These are phyloP conservation scores for Erythrophleum ivorense DNA, from an alignment of 331 rosid genomes.

Conservation along the genomic window DNA sequence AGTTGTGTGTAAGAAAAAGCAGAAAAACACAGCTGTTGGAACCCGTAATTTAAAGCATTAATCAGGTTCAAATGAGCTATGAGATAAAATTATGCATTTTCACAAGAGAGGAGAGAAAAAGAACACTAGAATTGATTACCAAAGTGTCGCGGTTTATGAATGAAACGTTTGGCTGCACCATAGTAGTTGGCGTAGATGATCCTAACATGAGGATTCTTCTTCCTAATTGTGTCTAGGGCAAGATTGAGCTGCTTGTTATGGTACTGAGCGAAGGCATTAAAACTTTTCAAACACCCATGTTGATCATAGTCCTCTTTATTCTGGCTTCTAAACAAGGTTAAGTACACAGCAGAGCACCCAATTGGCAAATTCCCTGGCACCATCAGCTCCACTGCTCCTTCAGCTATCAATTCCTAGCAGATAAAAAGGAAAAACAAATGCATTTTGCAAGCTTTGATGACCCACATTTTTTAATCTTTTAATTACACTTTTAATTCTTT, in stretches of 20 bases:
- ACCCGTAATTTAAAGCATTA: too few species aligned
- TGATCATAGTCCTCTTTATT: slow-evolving; percentile 53
- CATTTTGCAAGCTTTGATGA: not conserved
- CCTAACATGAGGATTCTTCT: slow-evolving; percentile 53
- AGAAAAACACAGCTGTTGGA: too few species aligned
- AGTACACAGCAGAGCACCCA: slow-evolving; percentile 65
- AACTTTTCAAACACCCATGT: slow-evolving; percentile 66
- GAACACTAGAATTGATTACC: slow-evolving; percentile 36
- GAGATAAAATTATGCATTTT: too few species aligned
- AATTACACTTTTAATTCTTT: too few species aligned
- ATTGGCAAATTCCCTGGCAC: slow-evolving; percentile 84
- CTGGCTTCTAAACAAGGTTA: slow-evolving; percentile 53
- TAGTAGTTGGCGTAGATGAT: slow-evolving; percentile 73
- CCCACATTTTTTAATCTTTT: not conserved
- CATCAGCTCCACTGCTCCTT: slow-evolving; percentile 68
- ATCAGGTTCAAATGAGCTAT: too few species aligned
- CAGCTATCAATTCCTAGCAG: slow-evolving; percentile 63
- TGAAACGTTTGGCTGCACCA: slow-evolving; percentile 52
- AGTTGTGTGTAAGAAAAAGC: too few species aligned
- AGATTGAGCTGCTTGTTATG: slow-evolving; percentile 59
- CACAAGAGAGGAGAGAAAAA: too few species aligned
- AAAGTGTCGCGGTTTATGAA: slow-evolving; percentile 45
- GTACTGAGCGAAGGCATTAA: slow-evolving; percentile 56
- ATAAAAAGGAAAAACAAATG: not conserved
- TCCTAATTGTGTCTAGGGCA: slow-evolving; percentile 47